A percentile compares a stretch with the other conserved stretches of the same genome.
Conservation (phyloP, 2,329 filamentous ascomycete genomes). For the Alternaria panax region DNA sequence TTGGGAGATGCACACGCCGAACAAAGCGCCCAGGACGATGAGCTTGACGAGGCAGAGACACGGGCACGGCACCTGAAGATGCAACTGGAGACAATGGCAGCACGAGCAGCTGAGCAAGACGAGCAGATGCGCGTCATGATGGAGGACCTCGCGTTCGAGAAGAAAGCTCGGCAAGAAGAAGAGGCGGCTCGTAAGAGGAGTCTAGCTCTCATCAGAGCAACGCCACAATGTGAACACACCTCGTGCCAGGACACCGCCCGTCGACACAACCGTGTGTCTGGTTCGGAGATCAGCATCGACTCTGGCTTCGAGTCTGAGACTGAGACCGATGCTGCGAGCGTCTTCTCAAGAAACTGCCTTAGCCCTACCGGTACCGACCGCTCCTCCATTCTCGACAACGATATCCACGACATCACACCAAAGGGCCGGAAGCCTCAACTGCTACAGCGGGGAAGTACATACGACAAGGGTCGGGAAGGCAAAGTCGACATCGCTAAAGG, state of each 20-base stretch:
- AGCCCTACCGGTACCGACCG: conserved; percentile 44
- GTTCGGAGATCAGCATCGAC: conserved; percentile 55
- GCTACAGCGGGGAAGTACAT: conserved; percentile 36
- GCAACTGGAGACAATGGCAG: conserved; percentile 67
- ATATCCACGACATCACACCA: conserved; percentile 40
- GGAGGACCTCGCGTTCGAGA: conserved; percentile 47
- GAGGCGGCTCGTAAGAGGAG: conserved; percentile 45
- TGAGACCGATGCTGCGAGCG: conserved; percentile 58
- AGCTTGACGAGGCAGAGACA: conserved; percentile 67
- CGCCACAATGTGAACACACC: conserved; percentile 26
- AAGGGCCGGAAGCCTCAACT: conserved; percentile 44
- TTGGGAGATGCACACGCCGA: conserved; percentile 62
- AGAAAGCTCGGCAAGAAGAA: conserved; percentile 43
- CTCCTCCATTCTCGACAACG: conserved; percentile 47
- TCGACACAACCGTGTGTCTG: conserved; percentile 45
- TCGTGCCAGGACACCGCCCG: conserved; percentile 27
- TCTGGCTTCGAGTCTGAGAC: conserved; percentile 67
- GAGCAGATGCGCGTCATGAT: conserved; percentile 56
- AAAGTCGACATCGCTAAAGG: conserved; percentile 36
- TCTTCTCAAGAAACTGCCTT: conserved; percentile 50
- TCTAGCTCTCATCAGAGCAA: conserved; percentile 37
- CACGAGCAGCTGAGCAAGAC: conserved; percentile 63
- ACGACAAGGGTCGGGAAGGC: conserved; percentile 54
- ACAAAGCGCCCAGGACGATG: conserved; percentile 65
- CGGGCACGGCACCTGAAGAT: conserved; percentile 65